Percentiles rank a stretch among this genome's conserved stretches.
Conservation (phyloP, 116 monocot species). For the Thalassia testudinum region DNA sequence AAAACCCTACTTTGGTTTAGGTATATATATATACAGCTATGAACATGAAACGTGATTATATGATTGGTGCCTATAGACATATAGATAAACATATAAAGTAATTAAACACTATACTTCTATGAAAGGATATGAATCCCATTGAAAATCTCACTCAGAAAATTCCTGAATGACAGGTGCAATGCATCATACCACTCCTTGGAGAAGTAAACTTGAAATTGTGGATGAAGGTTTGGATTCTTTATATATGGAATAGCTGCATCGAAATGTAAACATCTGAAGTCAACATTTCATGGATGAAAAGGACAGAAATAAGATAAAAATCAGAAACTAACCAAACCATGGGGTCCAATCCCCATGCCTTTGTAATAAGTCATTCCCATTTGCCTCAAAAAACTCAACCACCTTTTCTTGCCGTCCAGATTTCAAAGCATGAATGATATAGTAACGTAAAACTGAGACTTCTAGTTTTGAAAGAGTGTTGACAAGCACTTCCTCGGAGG, state of each 20-base stretch:
- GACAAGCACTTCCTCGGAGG: slow-evolving; percentile 48
- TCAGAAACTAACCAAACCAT: slow-evolving; percentile 75
- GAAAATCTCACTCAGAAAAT: slow-evolving; percentile 90
- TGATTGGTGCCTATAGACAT: no score
- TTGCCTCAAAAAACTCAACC: slow-evolving; percentile 61
- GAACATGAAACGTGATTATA: no score
- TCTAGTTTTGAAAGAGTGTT: slow-evolving; percentile 63
- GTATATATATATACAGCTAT: no score
- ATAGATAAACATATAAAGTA: no score
- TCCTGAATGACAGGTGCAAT: slow-evolving; percentile 63
- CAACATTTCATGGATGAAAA: not conserved
- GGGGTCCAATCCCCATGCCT: slow-evolving; percentile 73
- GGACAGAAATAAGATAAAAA: not conserved
- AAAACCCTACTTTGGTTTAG: no score
- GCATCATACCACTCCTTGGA: slow-evolving; percentile 94
- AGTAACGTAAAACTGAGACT: slow-evolving; percentile 61
- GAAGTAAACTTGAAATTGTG: slow-evolving; percentile 87
- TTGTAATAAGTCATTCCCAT: slow-evolving; percentile 73
- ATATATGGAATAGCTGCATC: slow-evolving; percentile 85
- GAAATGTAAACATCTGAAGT: not conserved
- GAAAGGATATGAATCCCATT: slow-evolving; percentile 91
- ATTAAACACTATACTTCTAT: not conserved
- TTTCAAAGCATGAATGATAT: slow-evolving; percentile 73
- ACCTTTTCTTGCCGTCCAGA: slow-evolving; percentile 74
- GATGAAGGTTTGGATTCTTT: slow-evolving; percentile 78